phyloP scores from a whole-genome alignment of 2,329 filamentous ascomycete genomes.

The Nigrospora osmanthi region DNA sequence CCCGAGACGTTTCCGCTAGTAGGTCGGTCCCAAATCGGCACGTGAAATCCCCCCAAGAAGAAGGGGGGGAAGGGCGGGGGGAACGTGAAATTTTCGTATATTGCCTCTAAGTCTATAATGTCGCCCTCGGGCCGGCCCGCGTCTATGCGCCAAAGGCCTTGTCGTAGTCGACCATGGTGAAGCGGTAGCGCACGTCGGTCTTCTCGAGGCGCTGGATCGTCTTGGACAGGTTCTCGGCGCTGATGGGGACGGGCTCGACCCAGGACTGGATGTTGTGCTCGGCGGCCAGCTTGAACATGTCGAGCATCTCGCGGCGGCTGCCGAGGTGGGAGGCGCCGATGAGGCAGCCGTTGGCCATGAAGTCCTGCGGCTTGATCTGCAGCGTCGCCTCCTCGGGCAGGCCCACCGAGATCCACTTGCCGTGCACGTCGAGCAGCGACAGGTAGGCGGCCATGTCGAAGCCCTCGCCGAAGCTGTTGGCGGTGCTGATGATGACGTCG shows the following conservation, averaged over 20 bases:
- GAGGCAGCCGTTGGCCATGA: slow-evolving; percentile 66
- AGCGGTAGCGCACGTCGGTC: slow-evolving; percentile 67
- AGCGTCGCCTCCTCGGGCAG: slow-evolving; percentile 71
- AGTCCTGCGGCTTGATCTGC: slow-evolving; percentile 63
- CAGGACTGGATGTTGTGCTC: slow-evolving; percentile 63
- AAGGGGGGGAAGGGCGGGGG: no score
- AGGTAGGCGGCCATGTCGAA: slow-evolving; percentile 69
- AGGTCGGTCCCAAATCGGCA: no score
- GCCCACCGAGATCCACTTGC: slow-evolving; percentile 71
- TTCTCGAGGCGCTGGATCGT: slow-evolving; percentile 62
- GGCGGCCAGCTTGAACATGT: slow-evolving; percentile 64
- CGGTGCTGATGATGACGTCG: slow-evolving; percentile 70
- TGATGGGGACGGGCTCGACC: slow-evolving; percentile 69
- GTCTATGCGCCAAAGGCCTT: slow-evolving; percentile 52
- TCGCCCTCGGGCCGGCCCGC: no score
- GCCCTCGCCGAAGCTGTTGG: slow-evolving; percentile 57
- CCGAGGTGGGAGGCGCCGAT: slow-evolving; percentile 67
- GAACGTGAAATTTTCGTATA: no score
- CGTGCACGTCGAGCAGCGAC: slow-evolving; percentile 72
- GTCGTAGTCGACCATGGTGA: slow-evolving; percentile 61
- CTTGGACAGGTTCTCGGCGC: slow-evolving; percentile 60
- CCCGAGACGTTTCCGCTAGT: no score
- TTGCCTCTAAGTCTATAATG: no score
- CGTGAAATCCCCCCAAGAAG: no score
- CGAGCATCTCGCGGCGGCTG: slow-evolving; percentile 59